phyloP scores from a whole-genome alignment of 768 basidiomycete species.

The Tulasnella sp. region DNA sequence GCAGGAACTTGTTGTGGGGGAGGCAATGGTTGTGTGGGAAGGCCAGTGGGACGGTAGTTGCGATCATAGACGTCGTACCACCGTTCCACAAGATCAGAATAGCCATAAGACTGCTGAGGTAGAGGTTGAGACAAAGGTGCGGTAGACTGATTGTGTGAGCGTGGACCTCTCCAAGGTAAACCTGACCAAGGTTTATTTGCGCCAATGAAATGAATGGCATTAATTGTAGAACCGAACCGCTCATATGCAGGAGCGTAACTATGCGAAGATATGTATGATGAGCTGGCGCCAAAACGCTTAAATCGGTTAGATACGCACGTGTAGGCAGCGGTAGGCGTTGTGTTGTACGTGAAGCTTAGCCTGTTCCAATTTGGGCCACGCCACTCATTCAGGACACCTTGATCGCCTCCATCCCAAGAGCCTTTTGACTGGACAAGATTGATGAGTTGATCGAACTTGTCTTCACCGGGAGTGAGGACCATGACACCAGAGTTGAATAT shows the following conservation, averaged over 20 bases:
- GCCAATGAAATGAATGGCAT: constrained; percentile 87
- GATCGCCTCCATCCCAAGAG: constrained; percentile 97
- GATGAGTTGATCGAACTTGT: constrained; percentile 66
- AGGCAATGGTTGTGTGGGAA: too few species aligned
- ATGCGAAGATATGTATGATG: constrained; percentile 21
- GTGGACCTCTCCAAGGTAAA: constrained; percentile 54
- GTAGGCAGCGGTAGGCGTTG: constrained; percentile 93
- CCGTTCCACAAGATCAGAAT: constrained; percentile 67
- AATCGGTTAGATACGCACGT: constrained; percentile 44
- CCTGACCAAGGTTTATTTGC: constrained; percentile 90
- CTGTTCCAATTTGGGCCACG: constrained; percentile 74
- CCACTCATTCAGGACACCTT: constrained; percentile 96
- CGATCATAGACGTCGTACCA: constrained; percentile 89
- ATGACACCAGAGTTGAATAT: constrained; percentile 98
- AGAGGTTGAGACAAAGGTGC: constrained; percentile 4
- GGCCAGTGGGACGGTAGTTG: constrained; percentile 63
- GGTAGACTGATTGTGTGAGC: constrained; percentile 23
- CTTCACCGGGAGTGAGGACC: constrained; percentile 67
- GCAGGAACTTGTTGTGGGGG: too few species aligned
- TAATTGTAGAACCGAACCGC: constrained; percentile 78
- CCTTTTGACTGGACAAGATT: constrained; percentile 63
- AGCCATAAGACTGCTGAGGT: constrained; percentile 51
- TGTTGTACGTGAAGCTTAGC: constrained; percentile 95
- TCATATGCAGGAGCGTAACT: constrained; percentile 96
- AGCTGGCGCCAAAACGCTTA: neutral